These are phyloP conservation scores for Escovopsis sp. DNA, from an alignment of 2,329 filamentous ascomycete species.

Conservation along the genomic window DNA sequence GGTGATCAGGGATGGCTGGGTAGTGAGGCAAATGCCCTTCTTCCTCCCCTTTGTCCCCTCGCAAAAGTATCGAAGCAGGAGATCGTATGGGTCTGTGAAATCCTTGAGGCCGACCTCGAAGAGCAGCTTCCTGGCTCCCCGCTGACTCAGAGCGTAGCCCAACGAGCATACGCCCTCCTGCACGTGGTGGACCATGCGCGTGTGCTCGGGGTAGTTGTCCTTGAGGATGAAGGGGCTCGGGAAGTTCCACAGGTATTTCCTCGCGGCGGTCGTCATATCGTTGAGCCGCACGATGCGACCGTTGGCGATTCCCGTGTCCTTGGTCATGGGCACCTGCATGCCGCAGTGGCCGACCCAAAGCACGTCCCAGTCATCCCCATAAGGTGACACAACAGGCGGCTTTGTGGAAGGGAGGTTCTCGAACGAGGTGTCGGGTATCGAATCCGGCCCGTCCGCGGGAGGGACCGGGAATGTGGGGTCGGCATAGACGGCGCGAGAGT, in stretches of 20 bases:
- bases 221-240: neutral
- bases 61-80: conserved; percentile 30
- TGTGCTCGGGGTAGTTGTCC: conserved; percentile 21
- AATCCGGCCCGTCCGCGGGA: neutral
- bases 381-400: conserved; percentile 18
- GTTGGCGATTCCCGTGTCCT: neutral
- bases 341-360: conserved; percentile 35
- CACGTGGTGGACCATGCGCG: conserved; percentile 27
- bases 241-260: neutral
- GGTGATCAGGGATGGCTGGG: conserved; percentile 28
- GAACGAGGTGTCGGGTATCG: conserved; percentile 1
- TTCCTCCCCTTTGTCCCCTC: conserved; percentile 19
- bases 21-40: conserved; percentile 23
- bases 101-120: conserved; percentile 21
- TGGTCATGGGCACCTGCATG: conserved; percentile 17
- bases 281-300: neutral
- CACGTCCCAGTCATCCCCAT: conserved; percentile 35
- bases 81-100: conserved; percentile 26
- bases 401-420: neutral
- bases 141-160: conserved; percentile 29
- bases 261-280: neutral
- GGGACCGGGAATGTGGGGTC: neutral
- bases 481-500: neutral
- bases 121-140: conserved; percentile 26
- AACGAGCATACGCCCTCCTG: conserved; percentile 27